Evolutionary conservation across 192 early-diverging fungal genomes (phyloP).

Genomic region (Paraglomus brasilianum): DNA sequence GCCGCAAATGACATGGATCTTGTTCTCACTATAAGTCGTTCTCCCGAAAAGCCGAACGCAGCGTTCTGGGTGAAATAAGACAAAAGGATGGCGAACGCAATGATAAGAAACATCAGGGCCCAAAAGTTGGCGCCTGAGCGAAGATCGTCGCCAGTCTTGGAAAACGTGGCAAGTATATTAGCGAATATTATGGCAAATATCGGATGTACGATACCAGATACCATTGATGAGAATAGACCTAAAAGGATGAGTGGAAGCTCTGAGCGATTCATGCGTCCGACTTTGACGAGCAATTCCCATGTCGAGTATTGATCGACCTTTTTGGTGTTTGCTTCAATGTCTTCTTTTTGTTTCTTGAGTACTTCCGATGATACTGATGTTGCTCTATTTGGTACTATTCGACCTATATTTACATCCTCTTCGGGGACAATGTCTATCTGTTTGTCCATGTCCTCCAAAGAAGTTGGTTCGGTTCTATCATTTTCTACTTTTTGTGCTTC

Average conservation of each 20-base stretch:
- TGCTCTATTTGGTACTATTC: background rate
- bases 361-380: constrained; percentile 15
- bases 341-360: constrained; percentile 4
- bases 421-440: constrained; percentile 12
- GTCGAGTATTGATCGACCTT: constrained; percentile 12
- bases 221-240: constrained; percentile 11
- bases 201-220: constrained; percentile 51
- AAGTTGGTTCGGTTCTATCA: background rate
- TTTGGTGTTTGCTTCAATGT: constrained; percentile 21
- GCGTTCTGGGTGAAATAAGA: constrained; percentile 7
- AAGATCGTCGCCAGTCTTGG: constrained; percentile 16
- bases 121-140: constrained; percentile 43
- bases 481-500: constrained; percentile 53
- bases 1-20: constrained; percentile 63
- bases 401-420: constrained; percentile 14
- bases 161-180: constrained; percentile 33
- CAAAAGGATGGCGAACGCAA: constrained; percentile 17
- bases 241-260: constrained; percentile 7
- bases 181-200: constrained; percentile 73
- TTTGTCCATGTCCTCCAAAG: background rate
- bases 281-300: constrained; percentile 17
- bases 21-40: constrained; percentile 60
- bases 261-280: constrained; percentile 5
- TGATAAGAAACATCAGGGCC: constrained; percentile 48
- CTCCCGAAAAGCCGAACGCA: constrained; percentile 45